These are phyloP conservation scores for Funneliformis caledonium DNA, from an alignment of 371 early-diverging fungal genomes.

Conservation along the genomic window DNA sequence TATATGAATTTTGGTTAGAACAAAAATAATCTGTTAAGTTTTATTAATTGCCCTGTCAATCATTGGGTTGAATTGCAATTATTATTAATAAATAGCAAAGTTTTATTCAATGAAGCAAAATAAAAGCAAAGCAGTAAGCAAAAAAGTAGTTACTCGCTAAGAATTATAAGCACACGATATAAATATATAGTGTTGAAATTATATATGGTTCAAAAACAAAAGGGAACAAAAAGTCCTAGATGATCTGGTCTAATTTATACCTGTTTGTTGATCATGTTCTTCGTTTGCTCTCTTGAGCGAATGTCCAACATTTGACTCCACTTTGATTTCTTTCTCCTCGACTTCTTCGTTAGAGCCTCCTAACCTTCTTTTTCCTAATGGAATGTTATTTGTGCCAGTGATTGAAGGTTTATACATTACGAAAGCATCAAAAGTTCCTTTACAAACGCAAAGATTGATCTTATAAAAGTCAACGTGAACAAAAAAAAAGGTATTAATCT, in stretches of 20 bases:
- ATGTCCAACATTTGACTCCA: background rate
- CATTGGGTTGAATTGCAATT: too few species aligned
- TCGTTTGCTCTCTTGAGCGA: constrained; percentile 24
- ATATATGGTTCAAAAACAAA: background rate
- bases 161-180: too few species aligned
- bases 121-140: too few species aligned
- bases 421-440: background rate
- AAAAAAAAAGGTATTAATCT: too few species aligned
- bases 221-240: background rate
- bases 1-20: constrained; percentile 7
- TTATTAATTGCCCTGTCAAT: constrained; percentile 1
- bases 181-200: too few species aligned
- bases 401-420: constrained; percentile 39
- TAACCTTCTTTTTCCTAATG: constrained; percentile 39
- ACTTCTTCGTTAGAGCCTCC: background rate
- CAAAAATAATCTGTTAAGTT: background rate
- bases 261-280: constrained; percentile 34
- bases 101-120: too few species aligned
- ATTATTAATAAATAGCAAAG: too few species aligned
- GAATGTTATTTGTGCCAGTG: constrained; percentile 43
- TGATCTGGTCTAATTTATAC: constrained; percentile 29
- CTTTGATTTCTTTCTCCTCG: background rate
- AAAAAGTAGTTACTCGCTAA: too few species aligned
- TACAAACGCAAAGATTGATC: too few species aligned
- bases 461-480: too few species aligned